Evolutionary conservation across 495 filamentous ascomycete species (phyloP), one percentile per base, ranked within the genome.

Genomic region (Penicillium tannophilum): DNA sequence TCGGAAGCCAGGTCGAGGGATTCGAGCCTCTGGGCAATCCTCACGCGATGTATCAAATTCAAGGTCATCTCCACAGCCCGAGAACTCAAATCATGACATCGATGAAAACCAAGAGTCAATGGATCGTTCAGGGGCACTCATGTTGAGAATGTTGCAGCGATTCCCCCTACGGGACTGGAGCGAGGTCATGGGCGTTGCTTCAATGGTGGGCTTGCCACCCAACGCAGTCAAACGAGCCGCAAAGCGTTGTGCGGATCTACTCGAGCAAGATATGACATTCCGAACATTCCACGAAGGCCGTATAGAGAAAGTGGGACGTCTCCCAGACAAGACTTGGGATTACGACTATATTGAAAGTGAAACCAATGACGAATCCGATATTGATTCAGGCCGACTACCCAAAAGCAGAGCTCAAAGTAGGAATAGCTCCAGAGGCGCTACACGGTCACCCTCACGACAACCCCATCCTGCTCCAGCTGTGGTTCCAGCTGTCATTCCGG

Each of bases 131-230:
- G 59, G 54, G 36, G 48, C 12, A 24, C 6, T 6, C 6, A n/a
- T 28, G 16, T 2, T 11, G 2, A n/a, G 6, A 26, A n/a, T 54
- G 19, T 6, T 43, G 20, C 31, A 30, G 10, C 55, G 63, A 41
- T 60, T 82, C 55, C 79, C 73, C 4, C 72, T 86, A 6, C 83
- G 90, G 2, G 89, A 93, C 69, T 96, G 92, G 92, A 87, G 87
- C 44, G 88, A 93, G 54, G 81, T 94, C 2, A 69, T 95, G 31
- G 88, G 89, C 9, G 73, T 90, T 1, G 92, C 92, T 20, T 81
- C 88, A 0, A 78, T 92, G 57, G 82, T 78, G 2, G 90, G 88
- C 0, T 88, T 90, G 67, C 73, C 86, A 1, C 63, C 79, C 1
- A 66, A 69, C 5, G 88, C 85, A 6, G 76, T 96, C 8, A 79